Conservation (phyloP, 2,329 filamentous ascomycete species). For the Ophiocordyceps camponoti-saundersi region DNA sequence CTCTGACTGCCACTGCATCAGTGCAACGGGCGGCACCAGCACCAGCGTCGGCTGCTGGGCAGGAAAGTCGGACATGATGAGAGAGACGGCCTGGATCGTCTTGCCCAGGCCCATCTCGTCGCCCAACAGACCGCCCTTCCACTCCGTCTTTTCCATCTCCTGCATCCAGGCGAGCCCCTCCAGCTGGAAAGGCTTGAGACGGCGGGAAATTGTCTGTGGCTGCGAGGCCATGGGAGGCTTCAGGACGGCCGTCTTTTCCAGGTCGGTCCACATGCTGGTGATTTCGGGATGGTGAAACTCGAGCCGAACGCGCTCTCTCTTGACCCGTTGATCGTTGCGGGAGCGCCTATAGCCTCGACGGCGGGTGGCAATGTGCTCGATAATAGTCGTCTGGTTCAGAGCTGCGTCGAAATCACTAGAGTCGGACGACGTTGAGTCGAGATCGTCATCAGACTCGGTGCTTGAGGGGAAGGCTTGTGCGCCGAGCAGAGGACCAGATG, state of each 20-base stretch:
- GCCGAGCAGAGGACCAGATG: too few relatives aligned
- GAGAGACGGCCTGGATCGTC: slow-evolving; percentile 91
- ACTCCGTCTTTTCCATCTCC: slow-evolving; percentile 69
- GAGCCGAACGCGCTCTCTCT: slow-evolving; percentile 45
- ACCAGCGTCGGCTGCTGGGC: slow-evolving; percentile 70
- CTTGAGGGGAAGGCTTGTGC: too few relatives aligned
- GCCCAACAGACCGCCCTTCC: slow-evolving; percentile 78
- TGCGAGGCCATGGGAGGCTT: slow-evolving; percentile 26
- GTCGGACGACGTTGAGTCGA: too few relatives aligned
- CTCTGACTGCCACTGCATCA: slow-evolving; percentile 89
- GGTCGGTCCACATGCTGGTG: slow-evolving; percentile 66
- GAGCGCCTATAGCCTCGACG: slow-evolving; percentile 17
- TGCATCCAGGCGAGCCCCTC: slow-evolving; percentile 92
- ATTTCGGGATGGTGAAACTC: slow-evolving; percentile 65
- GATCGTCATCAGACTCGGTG: slow-evolving; percentile 7
- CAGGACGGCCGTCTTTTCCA: slow-evolving; percentile 52
- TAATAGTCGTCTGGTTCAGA: background rate
- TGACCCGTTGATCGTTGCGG: slow-evolving; percentile 10
- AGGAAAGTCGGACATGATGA: slow-evolving; percentile 96
- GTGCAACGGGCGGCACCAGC: slow-evolving; percentile 76
- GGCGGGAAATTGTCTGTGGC: slow-evolving; percentile 61
- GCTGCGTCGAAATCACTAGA: too few relatives aligned
- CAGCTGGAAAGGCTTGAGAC: slow-evolving; percentile 83
- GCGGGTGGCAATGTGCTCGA: slow-evolving; percentile 5
- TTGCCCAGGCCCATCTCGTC: slow-evolving; percentile 99